Evolutionary conservation across 306 rosid genomes (phyloP).

Genomic region (Oxytropis ochrocephala): DNA sequence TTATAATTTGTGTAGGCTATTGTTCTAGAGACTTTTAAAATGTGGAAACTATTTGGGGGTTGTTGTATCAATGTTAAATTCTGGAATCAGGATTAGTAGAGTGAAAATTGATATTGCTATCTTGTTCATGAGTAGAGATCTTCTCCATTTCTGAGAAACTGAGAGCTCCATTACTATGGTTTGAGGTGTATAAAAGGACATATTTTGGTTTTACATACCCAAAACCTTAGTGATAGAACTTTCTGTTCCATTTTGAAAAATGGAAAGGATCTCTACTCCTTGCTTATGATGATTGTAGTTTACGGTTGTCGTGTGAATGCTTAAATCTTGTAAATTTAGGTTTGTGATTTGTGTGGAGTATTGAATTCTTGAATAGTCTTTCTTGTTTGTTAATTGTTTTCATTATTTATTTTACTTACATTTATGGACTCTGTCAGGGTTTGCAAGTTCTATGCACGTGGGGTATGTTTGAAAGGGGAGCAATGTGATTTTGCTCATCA

Average conservation of each 20-base stretch:
- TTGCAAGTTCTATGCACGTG: conserved; percentile 88
- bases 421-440: conserved; percentile 18
- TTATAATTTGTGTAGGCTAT: not conserved
- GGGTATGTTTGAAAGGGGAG: conserved; percentile 82
- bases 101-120: conserved; percentile 6
- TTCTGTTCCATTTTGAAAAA: too few species aligned
- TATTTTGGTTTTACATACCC: too few species aligned
- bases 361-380: not conserved
- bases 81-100: not conserved
- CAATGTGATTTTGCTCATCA: conserved; percentile 79
- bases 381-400: not conserved
- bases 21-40: not conserved
- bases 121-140: not conserved
- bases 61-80: not conserved
- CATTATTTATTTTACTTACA: not conserved
- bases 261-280: too few species aligned
- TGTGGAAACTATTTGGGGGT: not conserved
- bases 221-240: too few species aligned
- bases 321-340: not conserved
- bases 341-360: conserved; percentile 8
- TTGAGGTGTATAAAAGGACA: too few species aligned
- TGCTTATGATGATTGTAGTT: not conserved
- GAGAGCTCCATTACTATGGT: too few species aligned
- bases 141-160: too few species aligned
- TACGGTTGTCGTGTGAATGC: not conserved